Conservation (phyloP, 768 basidiomycete genomes). For the Omphalotus guepiniiformis region DNA sequence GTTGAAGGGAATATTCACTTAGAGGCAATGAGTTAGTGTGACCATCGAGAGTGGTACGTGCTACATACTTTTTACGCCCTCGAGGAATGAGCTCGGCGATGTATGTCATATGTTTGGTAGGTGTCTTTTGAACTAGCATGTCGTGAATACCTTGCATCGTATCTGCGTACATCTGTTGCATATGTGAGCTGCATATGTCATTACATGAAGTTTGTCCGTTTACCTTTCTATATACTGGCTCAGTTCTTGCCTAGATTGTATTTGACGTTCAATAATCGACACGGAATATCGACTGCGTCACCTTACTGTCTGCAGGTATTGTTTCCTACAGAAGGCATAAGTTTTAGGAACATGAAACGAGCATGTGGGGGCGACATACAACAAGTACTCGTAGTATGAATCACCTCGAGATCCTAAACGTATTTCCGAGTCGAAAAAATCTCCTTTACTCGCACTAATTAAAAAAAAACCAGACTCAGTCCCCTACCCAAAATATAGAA, state of each 20-base stretch:
- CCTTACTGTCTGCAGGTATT: conserved; percentile 62
- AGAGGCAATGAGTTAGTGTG: neutral
- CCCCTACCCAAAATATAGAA: neutral
- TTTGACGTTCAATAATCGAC: neutral
- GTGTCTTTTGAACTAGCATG: conserved; percentile 51
- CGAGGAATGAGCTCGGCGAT: conserved; percentile 64
- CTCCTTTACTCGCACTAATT: conserved; percentile 17
- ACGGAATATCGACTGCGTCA: neutral
- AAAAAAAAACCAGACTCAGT: neutral
- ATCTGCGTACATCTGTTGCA: conserved; percentile 62
- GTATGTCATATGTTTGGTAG: conserved; percentile 46
- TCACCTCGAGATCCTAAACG: conserved; percentile 77
- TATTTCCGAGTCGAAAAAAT: conserved; percentile 46
- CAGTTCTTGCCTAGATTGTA: conserved; percentile 43
- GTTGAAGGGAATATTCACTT: conserved; percentile 33
- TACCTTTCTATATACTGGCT: conserved; percentile 59
- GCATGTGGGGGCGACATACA: conserved; percentile 35
- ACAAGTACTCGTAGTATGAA: conserved; percentile 74
- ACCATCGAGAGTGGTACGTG: conserved; percentile 26
- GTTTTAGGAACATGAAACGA: neutral
- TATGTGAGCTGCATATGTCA: neutral
- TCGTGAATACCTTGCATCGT: conserved; percentile 67
- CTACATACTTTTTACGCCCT: conserved; percentile 25
- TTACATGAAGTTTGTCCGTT: too few relatives aligned
- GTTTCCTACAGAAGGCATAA: conserved; percentile 32